Evolutionary conservation across 2,329 filamentous ascomycete species (phyloP).

Genomic region (Phaeosphaeriaceae sp.): DNA sequence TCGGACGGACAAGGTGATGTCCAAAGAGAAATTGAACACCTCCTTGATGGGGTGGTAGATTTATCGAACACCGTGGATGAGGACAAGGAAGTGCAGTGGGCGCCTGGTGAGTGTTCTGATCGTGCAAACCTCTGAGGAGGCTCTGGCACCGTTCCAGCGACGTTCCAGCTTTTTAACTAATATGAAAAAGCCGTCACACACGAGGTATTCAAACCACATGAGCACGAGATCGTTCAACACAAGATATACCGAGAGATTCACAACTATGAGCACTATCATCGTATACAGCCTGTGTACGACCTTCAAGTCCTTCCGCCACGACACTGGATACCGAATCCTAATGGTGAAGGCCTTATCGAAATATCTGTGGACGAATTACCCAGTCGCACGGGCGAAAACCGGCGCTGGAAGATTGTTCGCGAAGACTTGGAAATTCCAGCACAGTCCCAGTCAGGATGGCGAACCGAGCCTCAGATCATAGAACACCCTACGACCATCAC

Average conservation of each 20-base stretch:
- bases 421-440: conserved; percentile 19
- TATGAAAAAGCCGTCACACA: conserved; percentile 56
- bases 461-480: conserved; percentile 47
- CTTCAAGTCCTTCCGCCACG: conserved; percentile 61
- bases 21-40: conserved; percentile 5
- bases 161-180: background rate
- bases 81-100: conserved; percentile 44
- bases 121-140: background rate
- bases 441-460: conserved; percentile 21
- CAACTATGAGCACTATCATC: conserved; percentile 60
- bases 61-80: conserved; percentile 49
- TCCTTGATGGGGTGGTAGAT: conserved; percentile 43
- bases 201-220: conserved; percentile 54
- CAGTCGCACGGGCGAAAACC: conserved; percentile 34
- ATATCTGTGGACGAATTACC: conserved; percentile 54
- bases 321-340: conserved; percentile 56
- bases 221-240: conserved; percentile 57
- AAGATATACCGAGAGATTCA: conserved; percentile 62
- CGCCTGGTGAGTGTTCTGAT: conserved; percentile 44
- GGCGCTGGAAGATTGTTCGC: conserved; percentile 38
- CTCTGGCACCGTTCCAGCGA: background rate
- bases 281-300: conserved; percentile 61
- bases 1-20: conserved; percentile 13
- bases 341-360: conserved; percentile 50
- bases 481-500: conserved; percentile 49